phyloP scores from a whole-genome alignment of 257 asterid genomes.

The Osmanthus fragrans region DNA sequence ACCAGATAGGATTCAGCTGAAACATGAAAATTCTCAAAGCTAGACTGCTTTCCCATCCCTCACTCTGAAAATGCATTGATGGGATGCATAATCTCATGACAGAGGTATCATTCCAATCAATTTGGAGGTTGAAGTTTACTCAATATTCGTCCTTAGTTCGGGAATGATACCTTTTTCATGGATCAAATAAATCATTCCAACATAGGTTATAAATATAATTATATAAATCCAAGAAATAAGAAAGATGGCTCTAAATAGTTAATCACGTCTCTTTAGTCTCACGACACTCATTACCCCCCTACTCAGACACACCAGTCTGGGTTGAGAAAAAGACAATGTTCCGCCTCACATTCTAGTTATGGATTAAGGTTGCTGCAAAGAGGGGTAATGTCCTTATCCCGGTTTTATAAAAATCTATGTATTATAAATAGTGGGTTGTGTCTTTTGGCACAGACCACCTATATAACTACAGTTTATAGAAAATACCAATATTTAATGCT shows the following conservation, averaged over 20 bases:
- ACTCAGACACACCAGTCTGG: not conserved
- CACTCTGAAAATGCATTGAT: not conserved
- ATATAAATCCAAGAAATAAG: not conserved
- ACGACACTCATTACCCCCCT: not conserved
- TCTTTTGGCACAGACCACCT: not conserved
- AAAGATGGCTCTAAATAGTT: not conserved
- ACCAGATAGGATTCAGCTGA: not conserved
- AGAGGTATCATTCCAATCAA: not conserved
- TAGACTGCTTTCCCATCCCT: not conserved
- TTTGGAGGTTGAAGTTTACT: not conserved
- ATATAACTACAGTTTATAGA: not conserved
- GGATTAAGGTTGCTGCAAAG: not conserved
- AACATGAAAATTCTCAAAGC: not conserved
- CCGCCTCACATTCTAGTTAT: not conserved
- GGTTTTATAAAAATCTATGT: not conserved
- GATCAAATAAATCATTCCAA: not conserved
- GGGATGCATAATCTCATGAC: not conserved
- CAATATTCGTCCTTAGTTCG: not conserved
- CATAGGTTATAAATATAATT: not conserved
- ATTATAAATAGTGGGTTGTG: not conserved
- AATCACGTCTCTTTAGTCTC: not conserved
- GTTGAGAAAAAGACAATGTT: not conserved
- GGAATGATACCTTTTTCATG: not conserved
- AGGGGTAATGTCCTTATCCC: not conserved
- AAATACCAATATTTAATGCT: not conserved